Percentiles rank a stretch among this genome's conserved stretches.
These are phyloP conservation scores for Parathielavia hyrcaniae DNA, from an alignment of 495 filamentous ascomycete genomes.

Conservation along the genomic window DNA sequence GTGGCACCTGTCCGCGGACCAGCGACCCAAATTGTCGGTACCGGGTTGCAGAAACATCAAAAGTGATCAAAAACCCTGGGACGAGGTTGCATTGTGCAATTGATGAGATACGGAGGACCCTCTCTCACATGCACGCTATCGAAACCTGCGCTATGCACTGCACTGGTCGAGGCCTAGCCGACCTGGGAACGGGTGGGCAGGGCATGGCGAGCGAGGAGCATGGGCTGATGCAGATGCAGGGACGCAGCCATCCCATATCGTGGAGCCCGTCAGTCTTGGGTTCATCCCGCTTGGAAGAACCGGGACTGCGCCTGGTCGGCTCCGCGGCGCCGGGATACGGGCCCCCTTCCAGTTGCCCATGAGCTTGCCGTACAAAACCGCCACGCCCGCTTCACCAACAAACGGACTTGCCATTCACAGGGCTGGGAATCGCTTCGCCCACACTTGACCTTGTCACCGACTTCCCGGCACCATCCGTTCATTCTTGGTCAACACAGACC, in stretches of 20 bases:
- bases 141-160: background rate
- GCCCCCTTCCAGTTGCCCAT: background rate
- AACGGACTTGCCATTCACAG: background rate
- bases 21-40: background rate
- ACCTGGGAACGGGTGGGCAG: conserved; percentile 5
- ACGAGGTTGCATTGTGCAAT: background rate
- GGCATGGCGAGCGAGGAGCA: background rate
- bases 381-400: background rate
- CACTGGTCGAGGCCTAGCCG: background rate
- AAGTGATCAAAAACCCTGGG: no score
- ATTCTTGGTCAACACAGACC: background rate
- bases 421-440: background rate
- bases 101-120: background rate
- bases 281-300: background rate
- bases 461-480: background rate
- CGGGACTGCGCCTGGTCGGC: background rate
- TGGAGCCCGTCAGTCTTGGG: background rate
- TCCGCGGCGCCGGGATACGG: background rate
- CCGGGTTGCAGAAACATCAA: background rate
- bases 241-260: background rate
- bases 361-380: background rate
- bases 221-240: background rate
- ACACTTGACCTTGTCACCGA: background rate
- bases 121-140: background rate
- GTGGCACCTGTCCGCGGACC: background rate